Evolutionary conservation across 495 filamentous ascomycete species (phyloP).

Genomic region (Friedmanniomyces simplex): DNA sequence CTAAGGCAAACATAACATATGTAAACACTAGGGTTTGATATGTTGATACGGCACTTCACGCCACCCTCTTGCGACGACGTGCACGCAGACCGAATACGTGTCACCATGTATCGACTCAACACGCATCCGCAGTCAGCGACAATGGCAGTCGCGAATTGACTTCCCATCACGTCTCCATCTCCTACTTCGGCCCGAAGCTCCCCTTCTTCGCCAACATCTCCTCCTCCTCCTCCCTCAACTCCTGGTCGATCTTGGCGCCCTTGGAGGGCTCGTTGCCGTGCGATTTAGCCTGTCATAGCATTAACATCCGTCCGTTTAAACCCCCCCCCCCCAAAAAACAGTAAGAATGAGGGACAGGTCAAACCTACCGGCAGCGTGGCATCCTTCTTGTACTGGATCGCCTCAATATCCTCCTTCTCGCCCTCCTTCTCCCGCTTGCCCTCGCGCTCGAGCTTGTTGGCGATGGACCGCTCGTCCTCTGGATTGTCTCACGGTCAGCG

Average conservation of each 20-base stretch:
- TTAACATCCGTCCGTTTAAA: constrained; percentile 12
- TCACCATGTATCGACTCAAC: too few relatives aligned
- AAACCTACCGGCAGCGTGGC: constrained; percentile 57
- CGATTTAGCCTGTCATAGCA: constrained; percentile 21
- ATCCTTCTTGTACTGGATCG: constrained; percentile 49
- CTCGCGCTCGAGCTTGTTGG: constrained; percentile 61
- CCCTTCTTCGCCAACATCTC: constrained; percentile 35
- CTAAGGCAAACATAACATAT: too few relatives aligned
- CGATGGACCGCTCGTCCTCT: constrained; percentile 75
- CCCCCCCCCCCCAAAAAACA: too few relatives aligned
- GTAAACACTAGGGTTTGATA: too few relatives aligned
- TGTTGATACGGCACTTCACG: too few relatives aligned
- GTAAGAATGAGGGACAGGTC: not conserved
- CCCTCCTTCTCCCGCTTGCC: constrained; percentile 39
- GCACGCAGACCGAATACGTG: too few relatives aligned
- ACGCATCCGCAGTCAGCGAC: too few relatives aligned
- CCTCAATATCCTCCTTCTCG: constrained; percentile 38
- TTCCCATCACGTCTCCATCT: too few relatives aligned
- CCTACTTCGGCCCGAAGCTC: constrained; percentile 30
- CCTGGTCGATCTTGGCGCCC: constrained; percentile 37
- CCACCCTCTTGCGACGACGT: too few relatives aligned
- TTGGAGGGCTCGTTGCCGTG: constrained; percentile 38
- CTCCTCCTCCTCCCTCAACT: constrained; percentile 36
- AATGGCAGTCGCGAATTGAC: too few relatives aligned
- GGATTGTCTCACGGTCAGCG: not conserved